These are phyloP conservation scores for Teratosphaeria epicoccoides DNA, from an alignment of 2,329 filamentous ascomycete species.

Conservation along the genomic window DNA sequence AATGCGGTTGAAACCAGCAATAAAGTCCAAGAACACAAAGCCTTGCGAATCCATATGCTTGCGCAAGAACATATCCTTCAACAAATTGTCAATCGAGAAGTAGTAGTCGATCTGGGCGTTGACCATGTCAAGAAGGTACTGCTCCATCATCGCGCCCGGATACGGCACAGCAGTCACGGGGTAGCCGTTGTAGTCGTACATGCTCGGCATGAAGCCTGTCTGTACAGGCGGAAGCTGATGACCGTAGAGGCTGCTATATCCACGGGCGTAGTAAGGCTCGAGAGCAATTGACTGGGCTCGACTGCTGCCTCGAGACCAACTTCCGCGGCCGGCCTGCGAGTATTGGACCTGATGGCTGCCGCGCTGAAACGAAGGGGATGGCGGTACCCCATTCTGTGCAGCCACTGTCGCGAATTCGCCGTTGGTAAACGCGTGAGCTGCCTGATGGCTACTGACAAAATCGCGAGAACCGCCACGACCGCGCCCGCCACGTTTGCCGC, in stretches of 20 bases:
- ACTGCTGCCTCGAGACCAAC: constrained; percentile 38
- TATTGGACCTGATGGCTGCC: constrained; percentile 18
- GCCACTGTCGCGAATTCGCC: constrained; percentile 17
- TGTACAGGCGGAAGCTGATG: constrained; percentile 33
- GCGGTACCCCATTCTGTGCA: constrained; percentile 13
- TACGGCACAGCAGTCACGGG: constrained; percentile 42
- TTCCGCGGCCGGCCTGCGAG: constrained; percentile 29
- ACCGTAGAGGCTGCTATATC: constrained; percentile 16
- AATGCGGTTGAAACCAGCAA: constrained; percentile 80
- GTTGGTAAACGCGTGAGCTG: constrained; percentile 10
- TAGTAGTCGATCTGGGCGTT: constrained; percentile 70
- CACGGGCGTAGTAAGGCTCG: constrained; percentile 39
- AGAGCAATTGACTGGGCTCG: constrained; percentile 54
- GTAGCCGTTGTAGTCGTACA: constrained; percentile 35
- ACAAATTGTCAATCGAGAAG: constrained; percentile 89
- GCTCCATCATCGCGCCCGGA: constrained; percentile 48
- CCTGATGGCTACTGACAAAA: constrained; percentile 21
- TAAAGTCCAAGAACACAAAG: constrained; percentile 69
- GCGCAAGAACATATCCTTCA: constrained; percentile 83
- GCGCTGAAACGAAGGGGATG: constrained; percentile 23
- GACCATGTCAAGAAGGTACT: constrained; percentile 46
- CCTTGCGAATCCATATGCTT: constrained; percentile 92
- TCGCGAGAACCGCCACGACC: constrained; percentile 24
- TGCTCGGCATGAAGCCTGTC: constrained; percentile 38
- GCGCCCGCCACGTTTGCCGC: constrained; percentile 22